Percentiles rank a stretch among this genome's conserved stretches.
Evolutionary conservation across 2,329 filamentous ascomycete species (phyloP).

Genomic region (Colletotrichum gloeosporioides): DNA sequence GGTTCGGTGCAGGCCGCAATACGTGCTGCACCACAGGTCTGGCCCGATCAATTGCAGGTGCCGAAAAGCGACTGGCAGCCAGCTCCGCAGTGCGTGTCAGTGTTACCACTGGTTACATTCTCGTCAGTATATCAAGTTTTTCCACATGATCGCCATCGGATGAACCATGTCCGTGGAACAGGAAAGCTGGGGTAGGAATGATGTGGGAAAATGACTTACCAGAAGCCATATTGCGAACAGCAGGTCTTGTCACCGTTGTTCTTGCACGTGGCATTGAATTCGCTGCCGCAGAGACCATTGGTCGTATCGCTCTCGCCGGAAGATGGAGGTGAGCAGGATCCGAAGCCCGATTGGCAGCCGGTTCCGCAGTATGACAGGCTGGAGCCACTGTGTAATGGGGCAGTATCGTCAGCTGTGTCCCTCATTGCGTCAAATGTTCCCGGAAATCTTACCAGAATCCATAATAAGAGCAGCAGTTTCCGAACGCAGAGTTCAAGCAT

Average conservation of each 20-base stretch:
- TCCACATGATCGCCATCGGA: background rate
- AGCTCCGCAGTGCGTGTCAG: constrained; percentile 31
- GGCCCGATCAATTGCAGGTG: constrained; percentile 29
- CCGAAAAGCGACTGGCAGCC: constrained; percentile 41
- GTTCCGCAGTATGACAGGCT: constrained; percentile 39
- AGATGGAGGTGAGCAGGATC: constrained; percentile 32
- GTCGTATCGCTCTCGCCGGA: constrained; percentile 33
- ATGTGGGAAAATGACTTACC: constrained; percentile 28
- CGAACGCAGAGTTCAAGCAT: constrained; percentile 39
- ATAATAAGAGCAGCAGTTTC: constrained; percentile 45
- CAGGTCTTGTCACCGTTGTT: constrained; percentile 37
- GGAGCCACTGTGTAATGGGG: constrained; percentile 31
- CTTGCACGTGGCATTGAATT: constrained; percentile 34
- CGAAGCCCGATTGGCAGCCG: constrained; percentile 41
- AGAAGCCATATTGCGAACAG: constrained; percentile 40
- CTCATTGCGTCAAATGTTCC: background rate
- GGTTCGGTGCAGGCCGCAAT: background rate
- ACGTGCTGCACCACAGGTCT: background rate
- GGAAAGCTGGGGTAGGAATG: background rate
- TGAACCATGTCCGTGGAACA: background rate
- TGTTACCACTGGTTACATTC: constrained; percentile 29
- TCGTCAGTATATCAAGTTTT: constrained; percentile 1
- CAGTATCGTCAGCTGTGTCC: constrained; percentile 1
- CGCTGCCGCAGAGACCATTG: constrained; percentile 40
- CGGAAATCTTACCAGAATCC: constrained; percentile 41